Conservation (phyloP, 257 asterid species). For the Gentiana macrophylla region DNA sequence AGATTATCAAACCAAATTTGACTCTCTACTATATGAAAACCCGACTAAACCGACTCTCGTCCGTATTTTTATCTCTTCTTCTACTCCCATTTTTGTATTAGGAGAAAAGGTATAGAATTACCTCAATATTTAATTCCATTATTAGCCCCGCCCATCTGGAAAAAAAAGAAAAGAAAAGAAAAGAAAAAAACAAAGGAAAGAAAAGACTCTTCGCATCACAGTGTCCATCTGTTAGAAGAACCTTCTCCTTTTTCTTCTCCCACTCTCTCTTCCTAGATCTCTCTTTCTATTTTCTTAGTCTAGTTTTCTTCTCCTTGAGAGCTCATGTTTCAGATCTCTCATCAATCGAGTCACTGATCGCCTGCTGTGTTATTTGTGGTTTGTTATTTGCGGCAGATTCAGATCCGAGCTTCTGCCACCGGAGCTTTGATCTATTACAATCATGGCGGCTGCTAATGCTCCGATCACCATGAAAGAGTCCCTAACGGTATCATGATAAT, state of each 20-base stretch:
- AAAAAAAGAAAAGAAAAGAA: too few species aligned
- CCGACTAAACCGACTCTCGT: too few species aligned
- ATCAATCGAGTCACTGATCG: slow-evolving; percentile 17
- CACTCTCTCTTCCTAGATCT: slow-evolving; percentile 16
- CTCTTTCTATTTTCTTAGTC: slow-evolving; percentile 1
- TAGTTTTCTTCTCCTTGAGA: slow-evolving; percentile 16
- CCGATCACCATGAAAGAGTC: slow-evolving; percentile 98
- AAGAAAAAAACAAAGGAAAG: not conserved
- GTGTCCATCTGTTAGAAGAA: slow-evolving; percentile 12
- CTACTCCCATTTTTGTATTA: too few species aligned
- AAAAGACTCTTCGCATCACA: not conserved
- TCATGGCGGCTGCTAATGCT: slow-evolving; percentile 99
- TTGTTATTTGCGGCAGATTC: slow-evolving; percentile 1
- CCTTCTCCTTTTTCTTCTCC: slow-evolving; percentile 11
- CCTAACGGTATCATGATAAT: slow-evolving; percentile 56
- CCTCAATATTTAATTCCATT: too few species aligned
- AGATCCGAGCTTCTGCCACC: slow-evolving; percentile 48
- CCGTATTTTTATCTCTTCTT: too few species aligned
- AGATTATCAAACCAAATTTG: too few species aligned
- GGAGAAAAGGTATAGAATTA: too few species aligned
- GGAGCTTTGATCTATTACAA: slow-evolving; percentile 32
- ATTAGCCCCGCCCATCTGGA: too few species aligned
- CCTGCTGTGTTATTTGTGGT: slow-evolving; percentile 17
- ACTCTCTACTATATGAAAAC: too few species aligned
- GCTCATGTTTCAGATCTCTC: slow-evolving; percentile 35